Percentiles rank a stretch among this genome's conserved stretches.
Evolutionary conservation across 176 grass and related monocot genomes (phyloP).

Genomic region (Echinochloa phyllopogon): DNA sequence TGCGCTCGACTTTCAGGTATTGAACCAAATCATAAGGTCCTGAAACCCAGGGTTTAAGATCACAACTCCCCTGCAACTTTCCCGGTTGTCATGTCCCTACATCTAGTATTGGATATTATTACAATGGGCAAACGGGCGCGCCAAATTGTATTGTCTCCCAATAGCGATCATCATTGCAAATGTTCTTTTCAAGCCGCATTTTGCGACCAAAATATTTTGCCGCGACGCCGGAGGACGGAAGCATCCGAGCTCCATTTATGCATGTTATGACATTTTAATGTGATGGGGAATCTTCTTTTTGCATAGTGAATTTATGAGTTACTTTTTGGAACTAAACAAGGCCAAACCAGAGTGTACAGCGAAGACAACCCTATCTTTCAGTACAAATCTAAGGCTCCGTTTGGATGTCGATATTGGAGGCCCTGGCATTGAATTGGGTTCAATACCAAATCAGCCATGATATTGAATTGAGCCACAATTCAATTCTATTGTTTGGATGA

Average conservation of each 20-base stretch:
- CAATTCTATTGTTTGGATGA: too few relatives aligned
- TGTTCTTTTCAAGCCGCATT: slow-evolving; percentile 11
- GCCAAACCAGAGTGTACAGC: neutral
- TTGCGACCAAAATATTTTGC: slow-evolving; percentile 5
- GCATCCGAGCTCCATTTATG: too few relatives aligned
- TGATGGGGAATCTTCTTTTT: too few relatives aligned
- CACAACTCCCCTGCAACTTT: neutral
- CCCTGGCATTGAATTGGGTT: too few relatives aligned
- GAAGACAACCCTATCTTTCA: neutral
- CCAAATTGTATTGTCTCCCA: neutral
- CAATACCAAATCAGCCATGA: too few relatives aligned
- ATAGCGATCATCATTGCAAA: neutral
- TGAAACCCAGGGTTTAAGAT: neutral
- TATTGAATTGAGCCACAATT: too few relatives aligned
- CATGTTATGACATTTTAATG: too few relatives aligned
- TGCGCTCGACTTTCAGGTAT: neutral
- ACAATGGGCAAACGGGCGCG: neutral
- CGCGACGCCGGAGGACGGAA: too few relatives aligned
- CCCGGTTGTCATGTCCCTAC: neutral
- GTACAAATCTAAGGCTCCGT: too few relatives aligned
- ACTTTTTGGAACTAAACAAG: too few relatives aligned
- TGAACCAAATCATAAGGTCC: neutral
- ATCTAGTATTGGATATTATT: neutral
- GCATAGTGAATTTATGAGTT: too few relatives aligned
- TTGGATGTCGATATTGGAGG: too few relatives aligned